Base-by-base conservation (phyloP, 202 grass and related monocot species). In the Schoenoplectus tabernaemontani region DNA sequence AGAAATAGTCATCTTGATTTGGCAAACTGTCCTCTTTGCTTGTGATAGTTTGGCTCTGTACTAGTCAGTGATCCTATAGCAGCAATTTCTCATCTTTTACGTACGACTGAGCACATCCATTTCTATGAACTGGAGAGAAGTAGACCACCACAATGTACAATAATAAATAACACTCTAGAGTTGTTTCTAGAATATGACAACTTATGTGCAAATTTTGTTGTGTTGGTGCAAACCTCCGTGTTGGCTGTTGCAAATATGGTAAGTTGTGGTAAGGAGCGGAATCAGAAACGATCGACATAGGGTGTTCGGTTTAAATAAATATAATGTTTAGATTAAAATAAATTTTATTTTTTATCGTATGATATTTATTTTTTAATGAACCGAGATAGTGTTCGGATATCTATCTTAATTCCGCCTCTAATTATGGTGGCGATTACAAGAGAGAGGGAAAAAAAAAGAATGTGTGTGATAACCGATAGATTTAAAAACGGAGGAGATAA, bases 371-470 rank as follows among this genome's bases (percentile, higher is more conserved):
- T n/a, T n/a, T n/a, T n/a, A n/a, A n/a, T n/a, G n/a, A n/a, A n/a
- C n/a, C n/a, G n/a, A n/a, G n/a, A n/a, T n/a, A n/a, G n/a, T n/a
- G n/a, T n/a, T n/a, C n/a, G n/a, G n/a, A n/a, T n/a, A n/a, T n/a
- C n/a, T n/a, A n/a, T n/a, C n/a, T n/a, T n/a, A n/a, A n/a, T n/a
- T n/a, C n/a, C n/a, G n/a, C n/a, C n/a, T n/a, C n/a, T n/a, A n/a
- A n/a, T 84, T 84, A 75, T 24, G 74, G 83, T 79, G 30, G 83
- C 56, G 79, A 50, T 54, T 79, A 48, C 71, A 65, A 6, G 61
- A 76, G 28, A 76, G 12, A 65, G 57, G 69, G 42, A 44, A 7
- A 59, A 38, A 53, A 22, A 39, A 54, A 24, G 37, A 72, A 5
- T 23, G 3, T 41, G 41, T 7, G 41, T 60, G 71, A 84, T 46